A percentile compares a stretch with the other conserved stretches of the same genome.
phyloP scores from a whole-genome alignment of 116 monocot genomes.

The Thalassia testudinum region DNA sequence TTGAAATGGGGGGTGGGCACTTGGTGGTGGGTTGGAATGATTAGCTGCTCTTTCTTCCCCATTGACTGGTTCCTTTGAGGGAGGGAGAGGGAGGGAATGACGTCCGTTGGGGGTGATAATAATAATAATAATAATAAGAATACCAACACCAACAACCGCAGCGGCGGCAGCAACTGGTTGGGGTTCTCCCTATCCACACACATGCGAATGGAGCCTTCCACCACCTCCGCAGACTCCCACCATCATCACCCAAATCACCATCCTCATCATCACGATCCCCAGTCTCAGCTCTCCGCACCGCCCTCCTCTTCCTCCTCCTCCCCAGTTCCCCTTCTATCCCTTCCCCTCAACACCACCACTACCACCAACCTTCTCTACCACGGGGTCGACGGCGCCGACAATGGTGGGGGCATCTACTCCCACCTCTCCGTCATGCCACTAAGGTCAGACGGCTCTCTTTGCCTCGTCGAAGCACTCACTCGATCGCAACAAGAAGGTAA shows the following conservation, averaged over 20 bases:
- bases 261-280: slow-evolving; percentile 24
- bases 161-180: slow-evolving; percentile 50
- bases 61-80: slow-evolving; percentile 21
- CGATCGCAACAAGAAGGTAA: slow-evolving; percentile 66
- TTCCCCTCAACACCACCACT: slow-evolving; percentile 19
- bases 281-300: slow-evolving; percentile 12
- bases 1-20: neutral
- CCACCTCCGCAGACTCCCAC: slow-evolving; percentile 17
- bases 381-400: slow-evolving; percentile 41
- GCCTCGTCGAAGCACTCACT: slow-evolving; percentile 83
- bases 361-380: slow-evolving; percentile 31
- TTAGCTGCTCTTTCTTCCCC: slow-evolving; percentile 12
- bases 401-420: slow-evolving; percentile 44
- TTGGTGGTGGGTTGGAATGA: slow-evolving; percentile 1
- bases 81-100: neutral
- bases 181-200: slow-evolving; percentile 93
- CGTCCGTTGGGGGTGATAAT: neutral
- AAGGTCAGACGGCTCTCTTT: slow-evolving; percentile 92
- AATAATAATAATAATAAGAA: neutral
- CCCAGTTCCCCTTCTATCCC: slow-evolving; percentile 13
- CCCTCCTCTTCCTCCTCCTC: slow-evolving; percentile 9
- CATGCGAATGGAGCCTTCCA: slow-evolving; percentile 54
- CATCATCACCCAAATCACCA: slow-evolving; percentile 24
- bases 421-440: slow-evolving; percentile 63
- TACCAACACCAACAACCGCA: slow-evolving; percentile 3